phyloP scores from a whole-genome alignment of 345 rosid genomes.

The Salix koriyanagi region DNA sequence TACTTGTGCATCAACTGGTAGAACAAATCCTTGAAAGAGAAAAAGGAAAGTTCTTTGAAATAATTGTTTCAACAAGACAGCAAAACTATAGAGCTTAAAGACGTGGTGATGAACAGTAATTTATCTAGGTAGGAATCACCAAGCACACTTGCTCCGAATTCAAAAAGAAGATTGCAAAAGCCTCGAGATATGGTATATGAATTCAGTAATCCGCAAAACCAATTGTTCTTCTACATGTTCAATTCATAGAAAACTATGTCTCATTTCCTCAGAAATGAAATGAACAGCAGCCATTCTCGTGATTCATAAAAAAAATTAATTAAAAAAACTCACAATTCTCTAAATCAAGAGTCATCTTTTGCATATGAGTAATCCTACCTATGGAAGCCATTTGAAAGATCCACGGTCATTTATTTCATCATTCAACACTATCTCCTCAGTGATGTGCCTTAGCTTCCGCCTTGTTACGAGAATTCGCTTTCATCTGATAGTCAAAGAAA shows the following conservation, averaged over 20 bases:
- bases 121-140: background rate
- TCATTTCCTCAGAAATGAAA: background rate
- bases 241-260: background rate
- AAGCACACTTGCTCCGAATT: background rate
- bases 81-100: background rate
- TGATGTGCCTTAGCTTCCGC: constrained; percentile 50
- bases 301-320: background rate
- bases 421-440: constrained; percentile 1
- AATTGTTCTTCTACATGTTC: background rate
- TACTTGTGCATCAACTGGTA: background rate
- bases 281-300: background rate
- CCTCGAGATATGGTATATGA: background rate
- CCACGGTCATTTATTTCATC: background rate
- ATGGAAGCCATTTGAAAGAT: background rate
- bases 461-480: constrained; percentile 48
- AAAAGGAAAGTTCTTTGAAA: too few species aligned
- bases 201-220: background rate
- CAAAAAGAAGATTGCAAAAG: background rate
- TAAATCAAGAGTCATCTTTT: background rate
- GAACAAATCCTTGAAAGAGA: background rate
- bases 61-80: background rate
- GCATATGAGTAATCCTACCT: background rate
- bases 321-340: background rate
- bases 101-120: background rate
- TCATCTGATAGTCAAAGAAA: constrained; percentile 14